Base-by-base conservation (phyloP, 1,139 yeast species). In the Yamadazyma aaseri region DNA sequence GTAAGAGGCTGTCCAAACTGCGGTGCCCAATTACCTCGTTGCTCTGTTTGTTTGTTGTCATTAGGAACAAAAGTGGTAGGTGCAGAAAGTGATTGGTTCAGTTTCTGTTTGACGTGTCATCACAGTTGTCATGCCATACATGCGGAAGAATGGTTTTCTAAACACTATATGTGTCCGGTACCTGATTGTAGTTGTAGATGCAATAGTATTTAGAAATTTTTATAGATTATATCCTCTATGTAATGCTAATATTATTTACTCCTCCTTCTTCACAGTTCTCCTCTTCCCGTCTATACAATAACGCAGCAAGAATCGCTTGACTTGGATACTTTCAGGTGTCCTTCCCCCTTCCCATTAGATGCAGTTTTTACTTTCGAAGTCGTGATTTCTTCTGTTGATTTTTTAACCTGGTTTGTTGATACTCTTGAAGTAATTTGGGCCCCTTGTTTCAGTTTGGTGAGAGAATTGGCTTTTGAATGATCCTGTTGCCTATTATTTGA, bases 41-140 rank as follows among this genome's bases (percentile, higher is more conserved):
- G 97, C 57, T 89, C 96, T 0, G 82, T 92, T 6, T 92, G 97
- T 51, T 62, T 90, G 22, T 63, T 87, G 34, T 80, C 96, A 0
- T 63, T 89, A 41, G 97, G 97, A 0, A 76, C 86, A 0, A 80
- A 87, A 1, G 58, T 80, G 11, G 25, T 11, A 9, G 25, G 25
- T 6, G 25, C 13, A 8, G 25, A 22, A 22, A 59, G 72, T 39
- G 79, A 80, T 44, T 81, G 96, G 95, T 89, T 92, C 46, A 86
- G 94, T 45, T 87, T 87, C 58, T 92, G 98, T 53, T 64, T 92
- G 44, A 78, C 82, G 17, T 92, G 97, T 55, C 86, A 84, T 53
- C 97, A 92, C 52, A 96, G 97, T 1, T 80, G 83, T 73, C 98
- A 92, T 61, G 90, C 95, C 0, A 87, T 83, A 11, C 97, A 92